These are phyloP conservation scores for Tetrapyrgos nigripes DNA, from an alignment of 1,284 basidiomycete genomes.

Conservation along the genomic window DNA sequence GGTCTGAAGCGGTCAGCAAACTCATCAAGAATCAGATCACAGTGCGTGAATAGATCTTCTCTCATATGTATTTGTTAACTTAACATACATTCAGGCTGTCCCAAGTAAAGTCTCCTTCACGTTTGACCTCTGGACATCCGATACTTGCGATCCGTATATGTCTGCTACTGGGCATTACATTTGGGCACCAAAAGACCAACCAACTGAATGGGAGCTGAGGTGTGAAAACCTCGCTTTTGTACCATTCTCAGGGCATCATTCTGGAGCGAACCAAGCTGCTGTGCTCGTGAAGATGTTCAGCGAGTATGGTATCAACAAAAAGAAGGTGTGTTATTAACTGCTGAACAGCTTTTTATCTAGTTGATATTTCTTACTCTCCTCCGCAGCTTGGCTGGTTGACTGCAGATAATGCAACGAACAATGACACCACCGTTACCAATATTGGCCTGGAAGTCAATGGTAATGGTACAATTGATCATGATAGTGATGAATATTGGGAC, in stretches of 20 bases:
- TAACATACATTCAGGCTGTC: slow-evolving; percentile 8
- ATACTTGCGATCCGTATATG: slow-evolving; percentile 27
- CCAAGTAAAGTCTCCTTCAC: slow-evolving; percentile 30
- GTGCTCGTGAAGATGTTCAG: slow-evolving; percentile 25
- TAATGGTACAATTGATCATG: too few relatives aligned
- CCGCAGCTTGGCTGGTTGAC: slow-evolving; percentile 36
- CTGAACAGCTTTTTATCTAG: neutral
- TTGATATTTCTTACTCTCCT: slow-evolving; percentile 2
- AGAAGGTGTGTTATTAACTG: slow-evolving; percentile 23
- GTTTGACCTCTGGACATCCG: slow-evolving; percentile 33
- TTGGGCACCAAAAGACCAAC: slow-evolving; percentile 19
- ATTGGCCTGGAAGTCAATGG: too few relatives aligned
- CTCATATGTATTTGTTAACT: neutral
- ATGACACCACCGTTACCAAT: slow-evolving; percentile 23
- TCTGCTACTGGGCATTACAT: slow-evolving; percentile 34
- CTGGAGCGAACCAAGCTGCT: slow-evolving; percentile 24
- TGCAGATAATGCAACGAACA: slow-evolving; percentile 29
- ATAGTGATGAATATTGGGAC: too few relatives aligned
- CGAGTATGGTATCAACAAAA: slow-evolving; percentile 18
- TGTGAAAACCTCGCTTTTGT: slow-evolving; percentile 27
- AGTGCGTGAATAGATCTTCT: slow-evolving; percentile 1
- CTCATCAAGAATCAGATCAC: slow-evolving; percentile 9
- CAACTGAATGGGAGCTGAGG: slow-evolving; percentile 28
- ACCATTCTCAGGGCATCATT: slow-evolving; percentile 26
- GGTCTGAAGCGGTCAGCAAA: slow-evolving; percentile 7